Conservation (phyloP, 208 protist genomes). For the Leishmania mexicana region DNA sequence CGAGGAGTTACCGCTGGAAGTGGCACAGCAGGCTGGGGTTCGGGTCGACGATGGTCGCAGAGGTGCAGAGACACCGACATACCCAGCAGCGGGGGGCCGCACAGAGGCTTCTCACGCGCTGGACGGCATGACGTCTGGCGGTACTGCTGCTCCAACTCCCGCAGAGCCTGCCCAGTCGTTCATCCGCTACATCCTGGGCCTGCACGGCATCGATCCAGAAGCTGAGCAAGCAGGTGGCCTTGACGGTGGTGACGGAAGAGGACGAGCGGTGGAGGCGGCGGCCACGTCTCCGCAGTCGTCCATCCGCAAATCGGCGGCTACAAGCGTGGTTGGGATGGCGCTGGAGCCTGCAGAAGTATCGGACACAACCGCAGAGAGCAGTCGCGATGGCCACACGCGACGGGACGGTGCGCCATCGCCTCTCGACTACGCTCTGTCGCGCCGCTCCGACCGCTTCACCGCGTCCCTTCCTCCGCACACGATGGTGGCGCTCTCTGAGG, state of each 20-base stretch:
- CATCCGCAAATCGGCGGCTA: neutral
- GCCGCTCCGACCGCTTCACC: neutral
- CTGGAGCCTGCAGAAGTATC: neutral
- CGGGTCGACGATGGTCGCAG: neutral
- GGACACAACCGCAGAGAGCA: neutral
- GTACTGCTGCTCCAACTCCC: neutral
- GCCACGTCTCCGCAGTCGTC: neutral
- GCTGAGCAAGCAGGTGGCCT: neutral
- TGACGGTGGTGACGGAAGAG: neutral
- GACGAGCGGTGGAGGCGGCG: neutral
- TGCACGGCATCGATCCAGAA: conserved; percentile 12
- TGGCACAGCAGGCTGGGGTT: neutral
- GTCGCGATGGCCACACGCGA: neutral
- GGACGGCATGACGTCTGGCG: neutral
- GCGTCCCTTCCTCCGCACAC: neutral
- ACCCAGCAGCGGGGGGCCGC: neutral
- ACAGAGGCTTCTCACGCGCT: neutral
- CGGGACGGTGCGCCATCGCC: neutral
- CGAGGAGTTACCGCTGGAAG: neutral
- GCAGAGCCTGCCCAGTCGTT: conserved; percentile 12
- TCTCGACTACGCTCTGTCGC: neutral
- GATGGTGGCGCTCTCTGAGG: neutral
- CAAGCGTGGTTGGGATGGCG: neutral
- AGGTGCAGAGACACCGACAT: neutral
- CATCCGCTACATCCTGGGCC: conserved; percentile 10